Evolutionary conservation across 345 rosid genomes (phyloP).

Genomic region (Physaria fendleri): DNA sequence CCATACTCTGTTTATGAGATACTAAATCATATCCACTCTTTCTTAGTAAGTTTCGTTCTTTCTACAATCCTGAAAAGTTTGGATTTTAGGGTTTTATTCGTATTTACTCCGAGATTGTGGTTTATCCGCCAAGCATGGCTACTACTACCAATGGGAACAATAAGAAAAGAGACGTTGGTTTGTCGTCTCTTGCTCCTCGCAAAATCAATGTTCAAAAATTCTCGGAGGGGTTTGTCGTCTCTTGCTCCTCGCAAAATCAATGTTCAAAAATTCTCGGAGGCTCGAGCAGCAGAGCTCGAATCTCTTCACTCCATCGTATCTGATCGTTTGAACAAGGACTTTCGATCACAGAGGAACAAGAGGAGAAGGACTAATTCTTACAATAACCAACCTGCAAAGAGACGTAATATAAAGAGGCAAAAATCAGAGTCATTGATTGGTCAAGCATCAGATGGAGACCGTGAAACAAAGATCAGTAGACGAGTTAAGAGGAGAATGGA

Average conservation of each 20-base stretch:
- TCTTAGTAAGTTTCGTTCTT: neutral
- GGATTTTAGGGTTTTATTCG: neutral
- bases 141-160: conserved; percentile 1
- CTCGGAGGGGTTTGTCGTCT: conserved; percentile 56
- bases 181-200: conserved; percentile 42
- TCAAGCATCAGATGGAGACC: conserved; percentile 18
- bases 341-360: conserved; percentile 58
- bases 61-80: neutral
- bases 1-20: no score
- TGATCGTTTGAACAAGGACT: conserved; percentile 47
- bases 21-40: no score
- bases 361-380: conserved; percentile 76
- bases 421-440: conserved; percentile 23
- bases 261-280: conserved; percentile 49
- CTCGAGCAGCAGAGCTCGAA: conserved; percentile 50
- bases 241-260: conserved; percentile 64
- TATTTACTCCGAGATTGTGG: neutral
- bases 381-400: conserved; percentile 45
- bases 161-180: conserved; percentile 13
- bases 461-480: conserved; percentile 37
- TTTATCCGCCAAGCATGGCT: conserved; percentile 4
- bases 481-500: conserved; percentile 54
- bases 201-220: conserved; percentile 61
- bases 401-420: conserved; percentile 40
- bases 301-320: conserved; percentile 56